Evolutionary conservation across 345 rosid genomes (phyloP).

Genomic region (Corchorus olitorius): DNA sequence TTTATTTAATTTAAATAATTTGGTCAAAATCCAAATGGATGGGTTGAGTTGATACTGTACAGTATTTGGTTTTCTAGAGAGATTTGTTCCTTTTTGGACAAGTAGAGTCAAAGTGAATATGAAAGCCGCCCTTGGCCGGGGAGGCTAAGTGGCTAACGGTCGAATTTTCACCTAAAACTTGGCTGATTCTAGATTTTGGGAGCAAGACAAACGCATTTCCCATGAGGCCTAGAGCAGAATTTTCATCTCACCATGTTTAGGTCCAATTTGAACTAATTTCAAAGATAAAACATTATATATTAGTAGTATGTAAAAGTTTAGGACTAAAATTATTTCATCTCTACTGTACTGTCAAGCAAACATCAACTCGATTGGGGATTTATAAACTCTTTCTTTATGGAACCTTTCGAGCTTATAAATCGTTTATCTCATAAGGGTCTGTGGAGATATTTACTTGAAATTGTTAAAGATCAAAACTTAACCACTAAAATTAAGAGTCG

Average conservation of each 20-base stretch:
- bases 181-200: not conserved
- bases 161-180: constrained; percentile 1
- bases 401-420: too few species aligned
- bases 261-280: not conserved
- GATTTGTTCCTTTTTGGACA: not conserved
- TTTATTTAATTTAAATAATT: not conserved
- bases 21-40: not conserved
- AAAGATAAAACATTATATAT: too few species aligned
- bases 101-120: not conserved
- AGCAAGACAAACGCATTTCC: not conserved
- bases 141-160: not conserved
- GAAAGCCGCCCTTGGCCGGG: constrained; percentile 6
- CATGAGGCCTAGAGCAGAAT: not conserved
- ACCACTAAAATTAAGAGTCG: too few species aligned
- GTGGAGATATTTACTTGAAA: too few species aligned
- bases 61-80: not conserved
- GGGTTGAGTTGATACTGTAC: not conserved
- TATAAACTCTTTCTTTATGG: too few species aligned
- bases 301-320: too few species aligned
- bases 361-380: too few species aligned
- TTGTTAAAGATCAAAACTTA: too few species aligned
- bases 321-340: too few species aligned
- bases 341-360: too few species aligned
- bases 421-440: too few species aligned
- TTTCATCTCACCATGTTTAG: not conserved